A percentile compares a stretch with the other conserved stretches of the same genome.
phyloP scores from a whole-genome alignment of 148 eudicot species.

The Linanthus parryae region DNA sequence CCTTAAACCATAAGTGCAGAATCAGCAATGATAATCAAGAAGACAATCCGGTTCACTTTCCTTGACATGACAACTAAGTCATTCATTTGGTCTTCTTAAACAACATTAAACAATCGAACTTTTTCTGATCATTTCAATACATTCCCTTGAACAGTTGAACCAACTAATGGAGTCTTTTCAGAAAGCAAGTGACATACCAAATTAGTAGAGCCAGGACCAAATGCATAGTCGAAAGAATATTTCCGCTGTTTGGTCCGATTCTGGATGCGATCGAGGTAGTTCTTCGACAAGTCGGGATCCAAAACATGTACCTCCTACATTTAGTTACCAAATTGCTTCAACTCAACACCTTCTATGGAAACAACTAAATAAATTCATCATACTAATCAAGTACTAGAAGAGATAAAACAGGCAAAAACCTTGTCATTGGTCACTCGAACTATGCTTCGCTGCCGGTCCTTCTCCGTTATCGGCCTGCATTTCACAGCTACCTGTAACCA shows the following conservation, averaged over 20 bases:
- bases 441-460: constrained; percentile 50
- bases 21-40: no score
- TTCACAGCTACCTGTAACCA: constrained; percentile 66
- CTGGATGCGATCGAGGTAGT: constrained; percentile 66
- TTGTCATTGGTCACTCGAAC: constrained; percentile 57
- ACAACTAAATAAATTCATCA: not conserved
- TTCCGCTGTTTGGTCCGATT: constrained; percentile 63
- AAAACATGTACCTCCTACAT: constrained; percentile 61
- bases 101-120: no score
- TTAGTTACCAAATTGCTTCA: constrained; percentile 3
- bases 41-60: no score
- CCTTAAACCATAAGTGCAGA: no score
- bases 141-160: no score
- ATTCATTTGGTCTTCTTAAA: no score
- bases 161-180: no score
- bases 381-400: not conserved
- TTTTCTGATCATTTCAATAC: no score
- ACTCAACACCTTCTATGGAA: not conserved
- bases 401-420: constrained; percentile 20
- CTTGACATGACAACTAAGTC: no score
- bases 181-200: constrained; percentile 55
- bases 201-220: constrained; percentile 52
- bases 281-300: constrained; percentile 78
- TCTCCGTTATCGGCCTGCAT: constrained; percentile 59
- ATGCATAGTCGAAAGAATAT: constrained; percentile 71